Base-by-base conservation (phyloP, 2,329 filamentous ascomycete species). In the Blumeriella jaapii region DNA sequence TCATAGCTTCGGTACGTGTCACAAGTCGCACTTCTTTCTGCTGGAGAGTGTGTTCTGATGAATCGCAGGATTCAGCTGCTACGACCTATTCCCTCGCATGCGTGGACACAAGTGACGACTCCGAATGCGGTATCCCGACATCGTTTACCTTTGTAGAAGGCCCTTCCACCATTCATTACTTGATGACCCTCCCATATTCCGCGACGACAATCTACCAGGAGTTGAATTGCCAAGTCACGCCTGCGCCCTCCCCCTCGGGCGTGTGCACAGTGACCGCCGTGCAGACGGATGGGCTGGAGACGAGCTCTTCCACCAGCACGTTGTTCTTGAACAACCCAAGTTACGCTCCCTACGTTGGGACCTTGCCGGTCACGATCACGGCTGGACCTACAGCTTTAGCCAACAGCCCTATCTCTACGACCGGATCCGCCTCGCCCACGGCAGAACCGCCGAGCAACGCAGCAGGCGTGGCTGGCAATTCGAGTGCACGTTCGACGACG, bases 61-160 rank as follows among this genome's bases (percentile, higher is more conserved):
- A 35, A 9, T 16, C 18, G 3, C 29, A 39, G 32, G 36, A 42
- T 27, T 20, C 34, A 26, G 30, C 40, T 7, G 40, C 48, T 7
- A 47, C 47, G 8, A 48, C 47, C 6, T 45, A 48, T 26, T 31
- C 46, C 3, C 16, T 47, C 2, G 28, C 35, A 10, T 47, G 39
- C 29, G 15, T 6, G 8, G 23, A 32, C 4, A 10, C 34, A 6
- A 29, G 22, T 5, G n/a, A 25, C 5, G 34, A 38, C 5, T n/a
- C n/a, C n/a, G 35, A 38, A 3, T 51, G 50, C 16, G 40, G 27
- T 18, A 1, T 51, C 19, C 49, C 50, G 3, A 6, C 40, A 4
- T 37, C 31, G 13, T 49, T 53, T 16, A 41, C 36, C 3, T 42
- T 48, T 22, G 51, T 49, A 1, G 44, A 51, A 40, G 48, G 48